phyloP scores from a whole-genome alignment of 106 monocot genomes.

The Iris macrosiphon region DNA sequence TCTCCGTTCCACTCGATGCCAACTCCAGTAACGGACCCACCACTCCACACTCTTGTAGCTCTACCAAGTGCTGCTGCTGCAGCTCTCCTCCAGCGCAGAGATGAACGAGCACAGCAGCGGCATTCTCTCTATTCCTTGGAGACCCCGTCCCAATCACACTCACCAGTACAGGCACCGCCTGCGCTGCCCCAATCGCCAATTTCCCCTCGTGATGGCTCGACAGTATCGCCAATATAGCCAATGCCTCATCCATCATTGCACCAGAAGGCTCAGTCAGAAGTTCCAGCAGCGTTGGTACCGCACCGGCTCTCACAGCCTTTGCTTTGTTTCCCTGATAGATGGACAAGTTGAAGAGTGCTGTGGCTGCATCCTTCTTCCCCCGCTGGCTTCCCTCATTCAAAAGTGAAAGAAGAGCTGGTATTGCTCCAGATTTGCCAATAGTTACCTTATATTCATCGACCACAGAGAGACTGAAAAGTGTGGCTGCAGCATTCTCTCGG shows the following conservation, averaged over 20 bases:
- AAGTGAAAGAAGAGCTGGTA: background rate
- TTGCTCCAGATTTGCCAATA: constrained; percentile 1
- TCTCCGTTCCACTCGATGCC: background rate
- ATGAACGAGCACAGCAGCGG: background rate
- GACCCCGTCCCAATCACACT: background rate
- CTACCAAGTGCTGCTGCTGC: constrained; percentile 20
- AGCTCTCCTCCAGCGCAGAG: background rate
- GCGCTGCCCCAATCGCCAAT: background rate
- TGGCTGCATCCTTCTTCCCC: constrained; percentile 6
- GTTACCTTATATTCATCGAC: constrained; percentile 1
- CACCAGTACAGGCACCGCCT: background rate
- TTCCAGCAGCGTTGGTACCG: background rate
- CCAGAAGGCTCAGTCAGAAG: background rate
- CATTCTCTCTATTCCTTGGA: constrained; percentile 1
- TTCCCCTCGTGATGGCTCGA: background rate
- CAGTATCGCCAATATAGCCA: background rate
- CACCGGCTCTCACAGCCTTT: background rate
- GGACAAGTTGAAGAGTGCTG: constrained; percentile 4
- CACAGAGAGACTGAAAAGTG: background rate
- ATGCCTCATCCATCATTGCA: background rate
- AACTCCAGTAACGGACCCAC: constrained; percentile 1
- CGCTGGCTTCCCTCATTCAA: background rate
- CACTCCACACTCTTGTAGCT: constrained; percentile 24
- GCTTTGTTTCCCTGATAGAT: constrained; percentile 3
- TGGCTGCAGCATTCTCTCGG: constrained; percentile 6